phyloP scores from a whole-genome alignment of 768 basidiomycete genomes.

The Boletus pseudopeckii region DNA sequence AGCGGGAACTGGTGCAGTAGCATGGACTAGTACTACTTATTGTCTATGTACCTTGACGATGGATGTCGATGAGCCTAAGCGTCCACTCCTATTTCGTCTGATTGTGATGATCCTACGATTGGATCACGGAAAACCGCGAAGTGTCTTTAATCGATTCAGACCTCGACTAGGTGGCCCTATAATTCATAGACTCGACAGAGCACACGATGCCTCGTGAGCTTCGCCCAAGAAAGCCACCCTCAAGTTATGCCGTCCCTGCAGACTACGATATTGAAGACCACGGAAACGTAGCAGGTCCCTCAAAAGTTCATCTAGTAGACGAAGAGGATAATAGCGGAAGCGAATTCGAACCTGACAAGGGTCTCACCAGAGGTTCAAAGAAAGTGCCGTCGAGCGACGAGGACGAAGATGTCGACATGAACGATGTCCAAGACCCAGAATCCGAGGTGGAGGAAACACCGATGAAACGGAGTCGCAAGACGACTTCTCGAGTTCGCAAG shows the following conservation, averaged over 20 bases:
- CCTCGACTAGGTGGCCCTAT: neutral
- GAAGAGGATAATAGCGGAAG: conserved; percentile 43
- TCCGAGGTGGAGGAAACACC: conserved; percentile 15
- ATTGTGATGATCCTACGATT: neutral
- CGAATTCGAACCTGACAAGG: conserved; percentile 50
- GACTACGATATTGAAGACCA: conserved; percentile 32
- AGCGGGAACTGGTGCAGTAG: neutral
- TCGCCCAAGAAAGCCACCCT: conserved; percentile 50
- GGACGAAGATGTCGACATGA: conserved; percentile 27
- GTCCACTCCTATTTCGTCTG: neutral
- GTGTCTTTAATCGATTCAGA: no score
- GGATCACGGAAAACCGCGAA: neutral
- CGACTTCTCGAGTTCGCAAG: conserved; percentile 2
- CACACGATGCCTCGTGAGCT: conserved; percentile 50
- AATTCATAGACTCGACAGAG: neutral
- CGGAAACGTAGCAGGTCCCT: conserved; percentile 40
- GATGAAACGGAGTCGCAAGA: conserved; percentile 14
- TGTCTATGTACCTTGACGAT: neutral
- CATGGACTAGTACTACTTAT: neutral
- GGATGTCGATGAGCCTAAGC: no score
- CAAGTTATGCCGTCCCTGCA: conserved; percentile 45
- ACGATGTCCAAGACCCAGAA: conserved; percentile 11
- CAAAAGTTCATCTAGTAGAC: conserved; percentile 21
- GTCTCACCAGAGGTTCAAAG: conserved; percentile 29
- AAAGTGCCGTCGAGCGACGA: conserved; percentile 34